phyloP scores from a whole-genome alignment of 2,329 filamentous ascomycete species.

The Aspergillus sp. region DNA sequence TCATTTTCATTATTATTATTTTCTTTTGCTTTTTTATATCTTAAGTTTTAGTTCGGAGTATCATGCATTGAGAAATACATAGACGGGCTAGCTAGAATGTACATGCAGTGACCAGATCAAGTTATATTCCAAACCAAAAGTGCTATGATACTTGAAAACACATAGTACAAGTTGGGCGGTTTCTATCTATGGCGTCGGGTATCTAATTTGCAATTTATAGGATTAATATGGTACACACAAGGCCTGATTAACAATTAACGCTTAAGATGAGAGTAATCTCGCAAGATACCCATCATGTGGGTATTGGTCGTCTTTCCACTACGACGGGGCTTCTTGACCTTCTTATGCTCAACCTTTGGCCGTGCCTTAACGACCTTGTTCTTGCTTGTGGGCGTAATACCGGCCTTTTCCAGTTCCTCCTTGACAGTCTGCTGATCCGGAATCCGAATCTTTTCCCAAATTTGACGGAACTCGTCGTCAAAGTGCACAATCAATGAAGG shows the following conservation, averaged over 20 bases:
- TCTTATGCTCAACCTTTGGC: slow-evolving; percentile 56
- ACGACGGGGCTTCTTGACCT: slow-evolving; percentile 66
- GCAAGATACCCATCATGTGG: slow-evolving; percentile 76
- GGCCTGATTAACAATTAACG: slow-evolving; percentile 15
- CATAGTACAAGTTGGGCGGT: background rate
- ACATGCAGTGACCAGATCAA: too few species aligned
- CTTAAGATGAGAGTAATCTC: slow-evolving; percentile 58
- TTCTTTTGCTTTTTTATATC: background rate
- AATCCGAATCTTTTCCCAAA: slow-evolving; percentile 76
- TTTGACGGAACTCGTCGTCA: slow-evolving; percentile 72
- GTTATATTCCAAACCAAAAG: too few species aligned
- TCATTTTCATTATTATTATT: background rate
- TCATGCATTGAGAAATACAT: too few species aligned
- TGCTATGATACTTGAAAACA: too few species aligned
- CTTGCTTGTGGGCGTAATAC: slow-evolving; percentile 77
- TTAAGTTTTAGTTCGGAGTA: too few species aligned
- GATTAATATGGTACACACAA: background rate
- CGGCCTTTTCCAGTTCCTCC: slow-evolving; percentile 66
- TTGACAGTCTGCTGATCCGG: slow-evolving; percentile 71
- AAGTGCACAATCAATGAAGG: slow-evolving; percentile 67
- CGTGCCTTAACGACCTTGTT: slow-evolving; percentile 59
- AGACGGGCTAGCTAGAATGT: too few species aligned
- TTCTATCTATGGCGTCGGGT: background rate
- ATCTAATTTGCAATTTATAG: background rate
- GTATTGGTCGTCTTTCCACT: slow-evolving; percentile 78